These are phyloP conservation scores for Psidium guajava DNA, from an alignment of 345 rosid species.

Conservation along the genomic window DNA sequence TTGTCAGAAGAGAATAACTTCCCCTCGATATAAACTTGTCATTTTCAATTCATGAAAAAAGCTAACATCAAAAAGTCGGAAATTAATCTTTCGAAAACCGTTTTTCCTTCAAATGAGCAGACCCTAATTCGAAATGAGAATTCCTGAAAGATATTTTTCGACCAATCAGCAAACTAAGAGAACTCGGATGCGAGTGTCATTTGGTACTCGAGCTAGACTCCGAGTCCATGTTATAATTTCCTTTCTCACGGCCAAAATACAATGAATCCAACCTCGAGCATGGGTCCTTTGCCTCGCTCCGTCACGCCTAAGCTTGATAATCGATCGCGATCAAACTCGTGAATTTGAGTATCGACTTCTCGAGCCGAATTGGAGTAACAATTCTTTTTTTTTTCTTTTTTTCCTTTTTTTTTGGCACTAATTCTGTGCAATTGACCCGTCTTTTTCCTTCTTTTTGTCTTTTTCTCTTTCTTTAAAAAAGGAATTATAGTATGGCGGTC, in stretches of 20 bases:
- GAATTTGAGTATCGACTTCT: background rate
- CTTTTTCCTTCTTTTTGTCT: background rate
- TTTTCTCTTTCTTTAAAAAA: background rate
- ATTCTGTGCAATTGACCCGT: background rate
- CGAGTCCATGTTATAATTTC: too few relatives aligned
- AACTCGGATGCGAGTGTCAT: background rate
- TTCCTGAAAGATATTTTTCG: background rate
- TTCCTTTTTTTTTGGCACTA: background rate
- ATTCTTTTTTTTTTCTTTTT: background rate
- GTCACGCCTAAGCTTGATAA: background rate
- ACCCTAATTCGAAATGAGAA: background rate
- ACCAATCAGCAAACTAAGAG: background rate
- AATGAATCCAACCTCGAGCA: background rate
- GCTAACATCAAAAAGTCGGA: background rate
- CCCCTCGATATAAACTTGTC: background rate
- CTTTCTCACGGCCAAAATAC: background rate
- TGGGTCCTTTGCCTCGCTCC: background rate
- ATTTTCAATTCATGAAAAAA: background rate
- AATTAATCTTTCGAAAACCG: background rate
- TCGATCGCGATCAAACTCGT: background rate
- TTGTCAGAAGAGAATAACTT: accelerated
- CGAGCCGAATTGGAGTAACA: background rate
- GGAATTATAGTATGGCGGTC: background rate
- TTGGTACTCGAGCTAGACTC: too few relatives aligned
- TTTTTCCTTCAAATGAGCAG: accelerated